Conservation (phyloP, 2,329 filamentous ascomycete species). For the Metarhizium album region DNA sequence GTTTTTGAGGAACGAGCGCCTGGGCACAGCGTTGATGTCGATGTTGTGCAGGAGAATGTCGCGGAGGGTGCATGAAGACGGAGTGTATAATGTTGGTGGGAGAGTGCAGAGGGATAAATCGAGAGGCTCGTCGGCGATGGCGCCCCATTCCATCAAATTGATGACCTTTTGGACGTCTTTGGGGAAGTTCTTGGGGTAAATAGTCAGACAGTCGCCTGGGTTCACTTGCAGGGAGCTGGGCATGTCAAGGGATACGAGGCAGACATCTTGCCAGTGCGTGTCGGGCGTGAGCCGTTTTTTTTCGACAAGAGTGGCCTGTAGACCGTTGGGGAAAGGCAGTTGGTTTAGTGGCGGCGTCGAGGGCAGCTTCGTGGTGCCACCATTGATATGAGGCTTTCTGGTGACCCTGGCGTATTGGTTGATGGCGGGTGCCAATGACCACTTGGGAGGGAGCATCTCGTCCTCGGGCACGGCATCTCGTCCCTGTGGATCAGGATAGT, state of each 20-base stretch:
- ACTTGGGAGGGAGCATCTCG: constrained; percentile 66
- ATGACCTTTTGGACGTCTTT: constrained; percentile 72
- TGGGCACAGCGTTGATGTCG: constrained; percentile 82
- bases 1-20: constrained; percentile 72
- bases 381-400: constrained; percentile 8
- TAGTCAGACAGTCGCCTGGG: constrained; percentile 70
- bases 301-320: constrained; percentile 45
- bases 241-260: constrained; percentile 57
- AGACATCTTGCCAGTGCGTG: constrained; percentile 88
- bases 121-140: constrained; percentile 61
- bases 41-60: constrained; percentile 70
- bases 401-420: neutral
- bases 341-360: constrained; percentile 19
- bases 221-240: constrained; percentile 25
- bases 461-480: constrained; percentile 62
- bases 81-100: constrained; percentile 23
- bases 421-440: constrained; percentile 23
- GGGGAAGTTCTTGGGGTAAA: constrained; percentile 82
- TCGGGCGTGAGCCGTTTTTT: constrained; percentile 66
- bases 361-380: constrained; percentile 6
- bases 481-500: constrained; percentile 58
- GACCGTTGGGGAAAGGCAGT: constrained; percentile 47
- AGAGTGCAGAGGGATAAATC: constrained; percentile 31
- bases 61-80: constrained; percentile 51
- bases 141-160: constrained; percentile 65